Evolutionary conservation across 2,329 filamentous ascomycete species (phyloP), one percentile per base, ranked within the genome.

Genomic region (Eutypella sp.): DNA sequence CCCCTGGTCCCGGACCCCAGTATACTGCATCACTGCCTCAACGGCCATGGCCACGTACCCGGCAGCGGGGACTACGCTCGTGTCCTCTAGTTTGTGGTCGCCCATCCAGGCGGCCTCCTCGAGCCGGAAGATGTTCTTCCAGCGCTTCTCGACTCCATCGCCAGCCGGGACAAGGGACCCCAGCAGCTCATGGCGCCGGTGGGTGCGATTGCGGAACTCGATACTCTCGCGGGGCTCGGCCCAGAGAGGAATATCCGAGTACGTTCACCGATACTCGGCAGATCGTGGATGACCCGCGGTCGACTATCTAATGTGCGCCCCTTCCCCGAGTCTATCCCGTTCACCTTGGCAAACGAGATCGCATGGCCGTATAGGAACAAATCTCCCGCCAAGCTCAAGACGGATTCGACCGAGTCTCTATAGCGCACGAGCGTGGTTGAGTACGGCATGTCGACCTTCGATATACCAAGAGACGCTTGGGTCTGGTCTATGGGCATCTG

Each of bases 41-140:
- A 27, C 25, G n/a, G 42, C 42, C 42, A 44, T 44, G 9, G 42
- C 22, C 20, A 44, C 20, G 42, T 37, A 44, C 9, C 42, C 42
- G 13, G 42, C 34, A 7, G 42, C 42, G 16, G 42, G 42, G 34
- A 44, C 37, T 13, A 44, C 23, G n/a, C 37, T 23, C 22, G 24
- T 25, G 10, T 27, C n/a, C 16, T 44, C 23, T 16, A 44, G 22
- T 16, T 25, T 37, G 27, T 44, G 42, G 20, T 33, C 42, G 13
- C 19, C 27, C 22, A 44, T 16, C 42, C 42, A 44, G 1, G 20
- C 19, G 20, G 36, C 22, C 5, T 44, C 42, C n/a, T 33, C 36
- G 11, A 36, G 34, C 4, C 16, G 19, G n/a, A 44, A 23, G 33
- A 44, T 38, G 8, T 44, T 37, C 19, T 23, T 20, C 42, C 42